Percentiles rank a stretch among this genome's conserved stretches.
Evolutionary conservation across 306 rosid species (phyloP).

Genomic region (Begonia masoniana): DNA sequence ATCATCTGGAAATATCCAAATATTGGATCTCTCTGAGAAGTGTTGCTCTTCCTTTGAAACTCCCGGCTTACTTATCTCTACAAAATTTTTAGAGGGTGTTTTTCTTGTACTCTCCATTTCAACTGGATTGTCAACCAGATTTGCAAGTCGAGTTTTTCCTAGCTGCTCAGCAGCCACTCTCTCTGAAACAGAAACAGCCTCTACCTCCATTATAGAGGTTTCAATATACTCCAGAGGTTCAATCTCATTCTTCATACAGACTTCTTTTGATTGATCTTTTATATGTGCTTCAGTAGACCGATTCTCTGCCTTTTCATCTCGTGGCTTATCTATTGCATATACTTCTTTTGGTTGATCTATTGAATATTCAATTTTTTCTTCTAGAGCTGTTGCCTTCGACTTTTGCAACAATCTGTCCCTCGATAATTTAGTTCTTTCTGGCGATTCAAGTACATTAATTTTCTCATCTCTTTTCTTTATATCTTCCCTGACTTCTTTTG

Average conservation of each 20-base stretch:
- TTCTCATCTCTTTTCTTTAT: no score
- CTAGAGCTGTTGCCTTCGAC: neutral
- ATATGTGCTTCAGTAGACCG: no score
- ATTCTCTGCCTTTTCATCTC: no score
- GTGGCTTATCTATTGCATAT: neutral
- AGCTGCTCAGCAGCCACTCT: constrained; percentile 15
- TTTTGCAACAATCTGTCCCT: no score
- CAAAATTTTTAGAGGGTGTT: constrained; percentile 9
- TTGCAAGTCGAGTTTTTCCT: constrained; percentile 6
- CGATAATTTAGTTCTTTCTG: no score
- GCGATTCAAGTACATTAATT: no score
- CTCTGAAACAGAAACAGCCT: constrained; percentile 9
- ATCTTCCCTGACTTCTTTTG: no score
- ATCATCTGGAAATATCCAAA: constrained; percentile 48
- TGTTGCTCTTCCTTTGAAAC: constrained; percentile 12
- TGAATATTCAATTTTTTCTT: constrained; percentile 9
- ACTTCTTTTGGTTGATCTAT: constrained; percentile 14
- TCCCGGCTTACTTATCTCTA: constrained; percentile 12
- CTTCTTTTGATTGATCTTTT: constrained; percentile 4
- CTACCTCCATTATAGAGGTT: constrained; percentile 13
- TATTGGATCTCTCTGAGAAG: constrained; percentile 25
- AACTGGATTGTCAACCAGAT: constrained; percentile 6
- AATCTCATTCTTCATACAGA: constrained; percentile 19
- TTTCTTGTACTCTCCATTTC: constrained; percentile 13
- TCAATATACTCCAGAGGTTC: constrained; percentile 9